A percentile compares a stretch with the other conserved stretches of the same genome.
These are phyloP conservation scores for Clavaria fumosa DNA, from an alignment of 768 basidiomycete genomes.

Conservation along the genomic window DNA sequence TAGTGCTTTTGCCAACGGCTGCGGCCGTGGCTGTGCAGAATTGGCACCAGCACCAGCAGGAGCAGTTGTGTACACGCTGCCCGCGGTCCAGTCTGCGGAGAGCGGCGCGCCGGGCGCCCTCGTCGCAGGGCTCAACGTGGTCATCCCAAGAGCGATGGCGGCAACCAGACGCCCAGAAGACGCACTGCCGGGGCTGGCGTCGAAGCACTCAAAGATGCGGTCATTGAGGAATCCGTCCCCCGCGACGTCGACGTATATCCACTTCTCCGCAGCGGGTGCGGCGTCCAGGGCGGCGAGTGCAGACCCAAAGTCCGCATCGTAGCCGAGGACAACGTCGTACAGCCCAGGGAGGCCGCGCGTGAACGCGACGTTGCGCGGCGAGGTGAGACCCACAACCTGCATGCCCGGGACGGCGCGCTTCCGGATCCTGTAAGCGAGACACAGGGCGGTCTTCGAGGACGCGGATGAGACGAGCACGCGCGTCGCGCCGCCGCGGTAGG, in stretches of 20 bases:
- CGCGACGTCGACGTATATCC: slow-evolving; percentile 52
- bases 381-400: slow-evolving; percentile 45
- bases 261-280: slow-evolving; percentile 23
- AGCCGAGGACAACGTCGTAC: slow-evolving; percentile 39
- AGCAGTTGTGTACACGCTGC: slow-evolving; percentile 17
- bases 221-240: slow-evolving; percentile 38
- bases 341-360: slow-evolving; percentile 40
- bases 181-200: too few species aligned
- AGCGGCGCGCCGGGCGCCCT: slow-evolving; percentile 15
- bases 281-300: not conserved
- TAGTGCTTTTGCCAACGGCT: too few species aligned
- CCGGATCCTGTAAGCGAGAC: slow-evolving; percentile 42
- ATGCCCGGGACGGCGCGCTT: slow-evolving; percentile 25
- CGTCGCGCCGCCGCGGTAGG: slow-evolving; percentile 33
- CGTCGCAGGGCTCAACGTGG: slow-evolving; percentile 36
- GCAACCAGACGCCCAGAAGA: slow-evolving; percentile 25
- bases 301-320: slow-evolving; percentile 19
- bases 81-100: slow-evolving; percentile 24
- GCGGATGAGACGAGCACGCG: slow-evolving; percentile 50
- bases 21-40: slow-evolving; percentile 30
- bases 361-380: slow-evolving; percentile 36
- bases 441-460: slow-evolving; percentile 60
- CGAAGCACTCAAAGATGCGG: slow-evolving; percentile 27
- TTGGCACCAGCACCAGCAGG: slow-evolving; percentile 2
- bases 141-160: slow-evolving; percentile 36